These are phyloP conservation scores for Trapa incisa DNA, from an alignment of 345 rosid species.

Conservation along the genomic window DNA sequence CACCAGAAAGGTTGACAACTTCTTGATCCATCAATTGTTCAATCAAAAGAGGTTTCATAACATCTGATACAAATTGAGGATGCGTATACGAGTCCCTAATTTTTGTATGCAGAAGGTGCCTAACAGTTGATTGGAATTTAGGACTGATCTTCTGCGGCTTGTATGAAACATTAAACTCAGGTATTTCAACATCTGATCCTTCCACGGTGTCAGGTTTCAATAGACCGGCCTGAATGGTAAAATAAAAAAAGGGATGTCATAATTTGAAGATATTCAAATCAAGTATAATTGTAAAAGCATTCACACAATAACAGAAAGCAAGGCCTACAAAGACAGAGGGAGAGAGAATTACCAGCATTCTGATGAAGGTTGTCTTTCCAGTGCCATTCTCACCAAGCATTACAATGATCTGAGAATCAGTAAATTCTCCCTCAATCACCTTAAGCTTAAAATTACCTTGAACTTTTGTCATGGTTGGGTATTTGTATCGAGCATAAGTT, in stretches of 20 bases:
- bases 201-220: conserved; percentile 72
- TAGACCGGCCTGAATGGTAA: conserved; percentile 63
- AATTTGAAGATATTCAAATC: not conserved
- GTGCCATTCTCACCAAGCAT: conserved; percentile 99
- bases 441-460: conserved; percentile 74
- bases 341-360: conserved; percentile 71
- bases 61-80: conserved; percentile 95
- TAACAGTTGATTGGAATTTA: conserved; percentile 57
- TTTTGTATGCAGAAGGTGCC: conserved; percentile 72
- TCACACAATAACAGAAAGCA: not conserved
- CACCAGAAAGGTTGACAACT: conserved; percentile 92
- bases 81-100: conserved; percentile 89
- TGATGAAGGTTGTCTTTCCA: conserved; percentile 92
- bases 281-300: not conserved
- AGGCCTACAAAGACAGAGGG: not conserved
- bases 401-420: conserved; percentile 93
- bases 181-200: conserved; percentile 73
- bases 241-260: conserved; percentile 1
- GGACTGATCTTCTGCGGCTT: conserved; percentile 98
- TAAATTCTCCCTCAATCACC: conserved; percentile 92
- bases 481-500: conserved; percentile 90
- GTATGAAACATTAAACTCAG: conserved; percentile 93
- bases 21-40: conserved; percentile 97
- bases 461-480: conserved; percentile 81
- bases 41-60: conserved; percentile 95